Evolutionary conservation across 345 rosid genomes (phyloP), one percentile per base, ranked within the genome.

Genomic region (Cochlearia excelsa): DNA sequence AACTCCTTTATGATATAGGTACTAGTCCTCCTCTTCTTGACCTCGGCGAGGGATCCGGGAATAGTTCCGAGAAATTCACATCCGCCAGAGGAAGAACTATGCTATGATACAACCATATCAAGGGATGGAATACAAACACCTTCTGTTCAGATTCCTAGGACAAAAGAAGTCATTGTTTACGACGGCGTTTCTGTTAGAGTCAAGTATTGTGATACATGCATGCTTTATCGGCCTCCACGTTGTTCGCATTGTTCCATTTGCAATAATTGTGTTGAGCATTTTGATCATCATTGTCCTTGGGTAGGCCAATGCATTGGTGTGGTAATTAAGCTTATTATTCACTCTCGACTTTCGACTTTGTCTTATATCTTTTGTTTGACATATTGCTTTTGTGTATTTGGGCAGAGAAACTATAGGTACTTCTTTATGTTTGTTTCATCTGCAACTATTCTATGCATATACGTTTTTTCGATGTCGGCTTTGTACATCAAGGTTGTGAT

Each of bases 221-320:
- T 90, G 99, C 90, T 90, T 70, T 93, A 87, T 63, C 84, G 96
- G 54, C 99, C 97, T 74, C 96, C 97, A 37, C 95, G 99, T 54
- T 93, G 99, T 74, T 90, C 97, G 26, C 99, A 93, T 65, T 69
- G 73, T 42, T 69, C 73, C 51, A 69, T 69, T 47, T 69, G 67
- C 49, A 57, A 57, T 38, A 57, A 57, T 49, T 57, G 99, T 31
- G 96, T 93, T 44, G 97, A 89, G 76, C 86, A 97, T 44, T 93
- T 93, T 74, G 99, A 93, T 78, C 99, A 93, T 70, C 97, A 93
- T 69, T 93, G 99, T 71, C 97, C 97, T 7, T 93, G 99, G 99
- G 97, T 93, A 53, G 99, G 99, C 46, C 99, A 93, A 69, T 93
- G 99, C 79, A 81, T 93, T 75, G 99, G 99, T 70, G 40, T 84